phyloP scores from a whole-genome alignment of 805 yeast genomes.

The Peterozyma xylosa region DNA sequence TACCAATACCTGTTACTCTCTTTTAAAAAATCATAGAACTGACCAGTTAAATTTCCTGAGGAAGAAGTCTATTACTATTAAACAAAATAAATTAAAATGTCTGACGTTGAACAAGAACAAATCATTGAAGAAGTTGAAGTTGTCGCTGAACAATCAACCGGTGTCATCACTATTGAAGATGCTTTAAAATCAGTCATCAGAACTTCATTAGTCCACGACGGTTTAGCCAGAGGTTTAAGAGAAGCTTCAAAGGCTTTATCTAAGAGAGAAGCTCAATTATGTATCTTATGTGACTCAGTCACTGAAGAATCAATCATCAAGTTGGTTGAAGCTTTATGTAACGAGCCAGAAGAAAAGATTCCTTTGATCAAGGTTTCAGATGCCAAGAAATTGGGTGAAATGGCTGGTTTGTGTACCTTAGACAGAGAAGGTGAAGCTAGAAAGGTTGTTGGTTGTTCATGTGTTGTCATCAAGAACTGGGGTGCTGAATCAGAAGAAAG shows the following conservation, averaged over 20 bases:
- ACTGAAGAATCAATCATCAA: slow-evolving; percentile 95
- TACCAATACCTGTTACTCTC: no score
- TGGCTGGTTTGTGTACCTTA: slow-evolving; percentile 99
- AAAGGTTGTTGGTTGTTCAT: slow-evolving; percentile 99
- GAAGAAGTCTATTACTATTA: slow-evolving; percentile 25
- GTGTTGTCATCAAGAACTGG: slow-evolving; percentile 99
- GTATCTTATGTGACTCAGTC: slow-evolving; percentile 96
- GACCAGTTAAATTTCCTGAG: slow-evolving; percentile 30
- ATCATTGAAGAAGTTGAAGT: slow-evolving; percentile 71
- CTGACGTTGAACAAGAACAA: slow-evolving; percentile 90
- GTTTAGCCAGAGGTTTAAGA: slow-evolving; percentile 99
- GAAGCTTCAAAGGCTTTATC: slow-evolving; percentile 99
- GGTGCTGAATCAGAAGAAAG: slow-evolving; percentile 99
- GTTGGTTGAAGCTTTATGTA: slow-evolving; percentile 98
- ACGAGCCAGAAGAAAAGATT: slow-evolving; percentile 84
- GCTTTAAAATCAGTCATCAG: slow-evolving; percentile 97
- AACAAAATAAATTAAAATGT: slow-evolving; percentile 34
- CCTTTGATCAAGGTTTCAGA: slow-evolving; percentile 99
- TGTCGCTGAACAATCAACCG: slow-evolving; percentile 75
- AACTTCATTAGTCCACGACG: slow-evolving; percentile 97
- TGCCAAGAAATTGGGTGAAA: slow-evolving; percentile 99
- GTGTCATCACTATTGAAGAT: slow-evolving; percentile 94
- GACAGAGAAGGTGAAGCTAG: slow-evolving; percentile 99
- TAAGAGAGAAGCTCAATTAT: slow-evolving; percentile 95
- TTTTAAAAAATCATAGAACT: slow-evolving; percentile 15